Base-by-base conservation (phyloP, 2,329 filamentous ascomycete genomes). In the Nigrograna mackinnonii region DNA sequence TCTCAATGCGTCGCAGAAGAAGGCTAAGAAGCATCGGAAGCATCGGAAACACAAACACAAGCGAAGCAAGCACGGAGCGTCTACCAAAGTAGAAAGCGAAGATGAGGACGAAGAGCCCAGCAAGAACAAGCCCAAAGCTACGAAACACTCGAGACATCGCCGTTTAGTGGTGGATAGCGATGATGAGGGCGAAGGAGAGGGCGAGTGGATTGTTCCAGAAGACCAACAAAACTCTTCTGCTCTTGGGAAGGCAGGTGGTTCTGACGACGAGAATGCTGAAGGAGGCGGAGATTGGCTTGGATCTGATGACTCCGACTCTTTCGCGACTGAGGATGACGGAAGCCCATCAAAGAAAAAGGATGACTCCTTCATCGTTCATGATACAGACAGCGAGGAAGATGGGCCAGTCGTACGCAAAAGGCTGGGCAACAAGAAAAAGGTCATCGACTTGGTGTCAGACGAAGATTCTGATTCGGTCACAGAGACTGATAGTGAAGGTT, bases 221-320 rank as follows among this genome's bases (percentile, higher is more conserved):
- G 76, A 80, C 7, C 76, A 94, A 58, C 83, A 79, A 33, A 76
- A 78, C 0, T 62, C 76, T 1, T 61, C 84, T 4, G 74, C 75
- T n/a, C 75, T 91, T 13, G 89, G 87, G 35, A 87, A 85, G 62
- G 87, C 88, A 33, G 90, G 89, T n/a, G 89, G 88, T 4, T 81
- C 83, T n/a, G 87, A 90, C 39, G 89, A 95, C 49, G 90, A 95
- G 66, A 83, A 96, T 61, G 89, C 87, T 2, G 91, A 95, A 62
- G 90, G 90, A 2, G 89, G 86, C 3, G 91, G 90, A 17, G 88
- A 95, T 43, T 89, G 83, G 64, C 76, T 96, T 37, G 80, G 80
- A 26, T 83, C 85, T 0, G 83, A 87, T 21, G 87, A 94, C 57
- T 88, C 85, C 18, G 76, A 82, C 5, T 79, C 78, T 55, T 87